Percentiles rank a stretch among this genome's conserved stretches.
Conservation (phyloP, 208 protist species). For the Acanthamoeba castellanii region DNA sequence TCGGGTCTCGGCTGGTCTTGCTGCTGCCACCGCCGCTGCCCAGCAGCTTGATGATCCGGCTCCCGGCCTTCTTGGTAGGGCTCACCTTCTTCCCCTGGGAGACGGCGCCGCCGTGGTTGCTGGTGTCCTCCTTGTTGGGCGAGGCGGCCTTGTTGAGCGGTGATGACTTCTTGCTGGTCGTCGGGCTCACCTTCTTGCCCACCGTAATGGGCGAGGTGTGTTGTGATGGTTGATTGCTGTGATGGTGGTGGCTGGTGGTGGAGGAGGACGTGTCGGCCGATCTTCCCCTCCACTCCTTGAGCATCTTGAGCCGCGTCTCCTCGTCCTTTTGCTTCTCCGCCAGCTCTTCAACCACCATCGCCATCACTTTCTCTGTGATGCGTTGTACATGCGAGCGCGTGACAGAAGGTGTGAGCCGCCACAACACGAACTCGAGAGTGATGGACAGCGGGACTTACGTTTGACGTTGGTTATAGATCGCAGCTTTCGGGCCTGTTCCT, state of each 20-base stretch:
- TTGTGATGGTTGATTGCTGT: not conserved
- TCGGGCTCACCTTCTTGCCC: not conserved
- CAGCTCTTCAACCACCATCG: not conserved
- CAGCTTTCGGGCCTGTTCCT: not conserved
- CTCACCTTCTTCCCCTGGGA: not conserved
- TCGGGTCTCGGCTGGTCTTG: not conserved
- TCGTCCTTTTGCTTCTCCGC: slow-evolving; percentile 1
- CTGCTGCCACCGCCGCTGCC: not conserved
- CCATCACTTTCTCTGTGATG: not conserved
- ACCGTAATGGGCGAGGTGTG: too few relatives aligned
- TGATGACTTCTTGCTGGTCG: too few relatives aligned
- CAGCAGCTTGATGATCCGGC: not conserved
- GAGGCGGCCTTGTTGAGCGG: too few relatives aligned
- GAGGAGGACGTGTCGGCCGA: not conserved
- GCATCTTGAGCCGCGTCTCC: not conserved
- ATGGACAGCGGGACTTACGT: not conserved
- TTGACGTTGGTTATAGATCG: not conserved
- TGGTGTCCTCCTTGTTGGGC: not conserved
- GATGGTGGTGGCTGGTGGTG: too few relatives aligned
- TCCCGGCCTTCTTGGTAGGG: not conserved
- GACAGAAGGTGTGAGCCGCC: too few relatives aligned
- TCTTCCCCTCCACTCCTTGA: not conserved
- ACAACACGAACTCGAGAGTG: not conserved
- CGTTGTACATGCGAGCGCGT: too few relatives aligned
- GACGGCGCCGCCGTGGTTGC: not conserved